phyloP scores from a whole-genome alignment of 305 asterid genomes.

The Fraxinus sp. region DNA sequence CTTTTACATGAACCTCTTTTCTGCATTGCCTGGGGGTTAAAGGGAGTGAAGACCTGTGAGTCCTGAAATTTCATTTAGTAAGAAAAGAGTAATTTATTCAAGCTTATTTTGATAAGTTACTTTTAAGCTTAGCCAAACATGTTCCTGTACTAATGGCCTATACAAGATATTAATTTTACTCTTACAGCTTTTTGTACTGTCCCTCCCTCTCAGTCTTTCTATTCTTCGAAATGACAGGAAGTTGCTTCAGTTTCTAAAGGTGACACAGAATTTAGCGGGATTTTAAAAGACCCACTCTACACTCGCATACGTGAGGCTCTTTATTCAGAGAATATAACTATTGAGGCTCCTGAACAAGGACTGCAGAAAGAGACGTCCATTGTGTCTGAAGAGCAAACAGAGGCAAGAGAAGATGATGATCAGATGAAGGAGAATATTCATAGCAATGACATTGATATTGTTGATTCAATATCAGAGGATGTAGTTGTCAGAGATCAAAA shows the following conservation, averaged over 20 bases:
- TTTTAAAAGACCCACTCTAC: slow-evolving; percentile 58
- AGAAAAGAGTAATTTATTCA: not conserved
- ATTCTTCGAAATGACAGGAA: slow-evolving; percentile 44
- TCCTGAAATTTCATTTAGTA: not conserved
- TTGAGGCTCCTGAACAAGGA: slow-evolving; percentile 28
- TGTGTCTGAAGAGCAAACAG: slow-evolving; percentile 30
- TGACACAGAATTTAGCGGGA: slow-evolving; percentile 45
- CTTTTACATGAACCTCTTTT: not conserved
- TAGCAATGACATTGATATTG: not conserved
- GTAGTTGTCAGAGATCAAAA: slow-evolving; percentile 17
- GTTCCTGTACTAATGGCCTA: not conserved
- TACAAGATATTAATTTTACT: not conserved
- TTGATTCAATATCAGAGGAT: slow-evolving; percentile 23
- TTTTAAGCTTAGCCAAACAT: not conserved
- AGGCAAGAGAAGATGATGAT: slow-evolving; percentile 18
- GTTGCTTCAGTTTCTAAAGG: slow-evolving; percentile 70
- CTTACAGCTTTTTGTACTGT: not conserved
- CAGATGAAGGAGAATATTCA: slow-evolving; percentile 16
- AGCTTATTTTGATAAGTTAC: not conserved
- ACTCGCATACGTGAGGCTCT: slow-evolving; percentile 56
- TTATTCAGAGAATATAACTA: slow-evolving; percentile 31
- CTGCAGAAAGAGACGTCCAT: slow-evolving; percentile 15
- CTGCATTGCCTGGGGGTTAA: not conserved
- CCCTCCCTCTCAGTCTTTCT: not conserved
- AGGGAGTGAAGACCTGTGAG: not conserved